These are phyloP conservation scores for Ascochyta rabiei DNA, from an alignment of 2,329 filamentous ascomycete species.

Conservation along the genomic window DNA sequence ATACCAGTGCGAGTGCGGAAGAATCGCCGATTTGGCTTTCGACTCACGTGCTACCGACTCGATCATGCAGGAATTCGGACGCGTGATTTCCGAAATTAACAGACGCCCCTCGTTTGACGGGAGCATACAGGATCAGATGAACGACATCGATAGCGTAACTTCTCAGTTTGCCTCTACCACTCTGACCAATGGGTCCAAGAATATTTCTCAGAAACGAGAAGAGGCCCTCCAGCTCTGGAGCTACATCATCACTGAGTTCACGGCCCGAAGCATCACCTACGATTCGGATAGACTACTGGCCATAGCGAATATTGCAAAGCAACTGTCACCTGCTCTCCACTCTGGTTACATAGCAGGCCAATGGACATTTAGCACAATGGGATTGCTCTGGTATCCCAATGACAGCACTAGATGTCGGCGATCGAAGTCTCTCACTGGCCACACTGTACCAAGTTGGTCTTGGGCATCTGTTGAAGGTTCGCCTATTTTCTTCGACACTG, in stretches of 20 bases:
- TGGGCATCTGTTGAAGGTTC: slow-evolving; percentile 47
- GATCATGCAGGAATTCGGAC: slow-evolving; percentile 43
- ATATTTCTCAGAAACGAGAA: slow-evolving; percentile 27
- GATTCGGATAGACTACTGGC: slow-evolving; percentile 41
- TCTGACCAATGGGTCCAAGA: slow-evolving; percentile 28
- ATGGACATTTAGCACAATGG: slow-evolving; percentile 45
- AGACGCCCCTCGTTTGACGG: slow-evolving; percentile 14
- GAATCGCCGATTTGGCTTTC: slow-evolving; percentile 38
- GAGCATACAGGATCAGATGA: slow-evolving; percentile 9
- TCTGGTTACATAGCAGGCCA: slow-evolving; percentile 46
- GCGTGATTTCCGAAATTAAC: slow-evolving; percentile 27
- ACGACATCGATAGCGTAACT: slow-evolving; percentile 32
- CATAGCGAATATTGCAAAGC: slow-evolving; percentile 41
- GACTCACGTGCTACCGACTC: slow-evolving; percentile 43
- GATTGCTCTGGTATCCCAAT: slow-evolving; percentile 45
- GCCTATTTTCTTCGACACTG: slow-evolving; percentile 44
- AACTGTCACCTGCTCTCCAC: slow-evolving; percentile 30
- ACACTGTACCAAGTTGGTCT: slow-evolving; percentile 44
- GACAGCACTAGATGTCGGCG: slow-evolving; percentile 35
- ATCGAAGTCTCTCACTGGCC: slow-evolving; percentile 23
- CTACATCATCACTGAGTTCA: slow-evolving; percentile 45
- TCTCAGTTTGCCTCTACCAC: slow-evolving; percentile 37
- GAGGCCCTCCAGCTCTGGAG: slow-evolving; percentile 44
- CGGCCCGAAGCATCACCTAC: slow-evolving; percentile 41
- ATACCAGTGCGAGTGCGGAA: slow-evolving; percentile 45